Conservation (phyloP, 2,329 filamentous ascomycete genomes). For the Pseudonectria buxi region DNA sequence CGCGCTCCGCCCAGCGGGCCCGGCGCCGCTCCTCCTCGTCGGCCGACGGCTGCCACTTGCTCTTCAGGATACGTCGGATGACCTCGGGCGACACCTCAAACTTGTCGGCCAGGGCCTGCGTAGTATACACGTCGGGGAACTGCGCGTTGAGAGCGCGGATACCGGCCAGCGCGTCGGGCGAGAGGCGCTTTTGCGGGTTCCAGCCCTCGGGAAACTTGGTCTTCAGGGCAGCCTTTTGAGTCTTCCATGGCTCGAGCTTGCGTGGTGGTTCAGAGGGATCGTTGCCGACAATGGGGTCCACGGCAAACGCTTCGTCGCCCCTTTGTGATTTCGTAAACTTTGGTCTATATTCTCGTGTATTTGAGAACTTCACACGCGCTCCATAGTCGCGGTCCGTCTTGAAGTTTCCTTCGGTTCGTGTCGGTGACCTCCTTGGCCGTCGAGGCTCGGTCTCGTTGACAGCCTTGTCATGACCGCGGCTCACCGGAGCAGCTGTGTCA, state of each 20-base stretch:
- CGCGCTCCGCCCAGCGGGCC: constrained; percentile 54
- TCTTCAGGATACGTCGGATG: constrained; percentile 77
- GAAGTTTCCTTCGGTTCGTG: too few relatives aligned
- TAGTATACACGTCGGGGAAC: constrained; percentile 72
- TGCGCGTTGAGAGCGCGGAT: constrained; percentile 76
- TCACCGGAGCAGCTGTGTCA: too few relatives aligned
- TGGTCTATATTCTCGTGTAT: too few relatives aligned
- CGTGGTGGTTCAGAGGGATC: constrained; percentile 8
- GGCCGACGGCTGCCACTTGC: constrained; percentile 61
- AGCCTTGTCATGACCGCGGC: too few relatives aligned
- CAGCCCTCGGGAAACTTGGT: constrained; percentile 77
- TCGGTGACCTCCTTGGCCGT: too few relatives aligned
- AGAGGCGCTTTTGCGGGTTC: constrained; percentile 78
- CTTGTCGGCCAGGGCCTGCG: constrained; percentile 61
- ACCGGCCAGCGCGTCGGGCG: constrained; percentile 84
- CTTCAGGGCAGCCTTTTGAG: constrained; percentile 67
- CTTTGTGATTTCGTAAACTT: not conserved
- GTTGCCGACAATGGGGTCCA: constrained; percentile 10
- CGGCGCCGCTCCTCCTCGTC: constrained; percentile 53
- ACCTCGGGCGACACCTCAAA: constrained; percentile 86
- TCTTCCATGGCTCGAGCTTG: constrained; percentile 55
- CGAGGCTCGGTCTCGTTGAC: too few relatives aligned
- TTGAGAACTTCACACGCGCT: too few relatives aligned
- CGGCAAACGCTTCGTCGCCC: not conserved
- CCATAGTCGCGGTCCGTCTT: too few relatives aligned